Conservation (phyloP, 352 stramenopile species). For the Aphanomyces invadans region DNA sequence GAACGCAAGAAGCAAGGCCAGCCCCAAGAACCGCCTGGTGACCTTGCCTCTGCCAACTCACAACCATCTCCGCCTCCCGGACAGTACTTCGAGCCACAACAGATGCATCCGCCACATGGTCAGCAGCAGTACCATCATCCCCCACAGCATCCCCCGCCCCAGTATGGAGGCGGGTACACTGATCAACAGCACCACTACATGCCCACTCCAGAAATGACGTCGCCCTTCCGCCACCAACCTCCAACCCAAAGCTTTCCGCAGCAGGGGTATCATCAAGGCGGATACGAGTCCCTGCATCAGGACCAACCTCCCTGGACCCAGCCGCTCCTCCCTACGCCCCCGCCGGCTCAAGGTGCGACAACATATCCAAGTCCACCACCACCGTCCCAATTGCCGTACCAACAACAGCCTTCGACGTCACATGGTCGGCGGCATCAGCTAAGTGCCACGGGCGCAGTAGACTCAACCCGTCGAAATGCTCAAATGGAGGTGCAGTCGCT, state of each 20-base stretch:
- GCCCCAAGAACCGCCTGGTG: neutral
- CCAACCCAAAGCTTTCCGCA: slow-evolving; percentile 5
- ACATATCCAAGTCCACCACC: slow-evolving; percentile 15
- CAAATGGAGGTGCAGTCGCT: slow-evolving; percentile 12
- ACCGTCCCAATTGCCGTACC: slow-evolving; percentile 4
- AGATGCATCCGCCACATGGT: neutral
- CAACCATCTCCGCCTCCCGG: neutral
- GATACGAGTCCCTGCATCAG: no score
- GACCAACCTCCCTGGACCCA: neutral
- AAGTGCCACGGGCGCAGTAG: neutral
- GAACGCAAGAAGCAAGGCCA: neutral
- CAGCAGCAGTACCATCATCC: neutral
- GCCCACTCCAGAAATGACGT: neutral
- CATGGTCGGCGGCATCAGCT: slow-evolving; percentile 12
- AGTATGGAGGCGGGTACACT: neutral
- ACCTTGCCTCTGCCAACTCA: no score
- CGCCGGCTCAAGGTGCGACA: neutral
- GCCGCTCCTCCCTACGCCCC: neutral
- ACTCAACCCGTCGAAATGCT: slow-evolving; percentile 3
- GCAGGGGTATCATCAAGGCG: neutral
- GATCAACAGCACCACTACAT: neutral
- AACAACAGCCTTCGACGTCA: neutral
- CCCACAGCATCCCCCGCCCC: neutral
- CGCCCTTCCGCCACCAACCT: neutral
- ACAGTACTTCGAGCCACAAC: neutral